Evolutionary conservation across 1,284 basidiomycete species (phyloP), one percentile per base, ranked within the genome.

Genomic region (Trametes polyzona): DNA sequence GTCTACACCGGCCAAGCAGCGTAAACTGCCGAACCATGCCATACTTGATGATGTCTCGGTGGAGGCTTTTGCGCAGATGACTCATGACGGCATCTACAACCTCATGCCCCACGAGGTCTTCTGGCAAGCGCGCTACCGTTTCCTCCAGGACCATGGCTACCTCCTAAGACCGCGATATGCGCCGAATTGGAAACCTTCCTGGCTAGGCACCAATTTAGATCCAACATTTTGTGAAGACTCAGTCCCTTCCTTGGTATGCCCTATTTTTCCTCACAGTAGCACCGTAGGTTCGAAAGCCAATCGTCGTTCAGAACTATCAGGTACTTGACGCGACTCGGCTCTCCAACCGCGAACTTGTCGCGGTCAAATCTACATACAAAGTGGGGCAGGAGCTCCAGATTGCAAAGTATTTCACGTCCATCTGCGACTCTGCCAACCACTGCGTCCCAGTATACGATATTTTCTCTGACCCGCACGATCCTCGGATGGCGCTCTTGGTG

Each of bases 301-400:
- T n/a, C 7, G 27, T 29, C 26, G 27, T 2, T 3, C 30, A 62
- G 63, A 30, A 40, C 2, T 40, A 35, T 24, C 12, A 57, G 10
- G 36, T 65, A 14, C 50, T 71, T 17, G 71, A 72, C 42, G 69
- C 70, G 10, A 61, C 33, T 8, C 54, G 62, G 9, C 47, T 35
- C 2, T 35, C 35, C 1, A 64, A 69, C 30, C 50, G 58, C 1
- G 43, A 26, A 11, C 46, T 46, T 0, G 71, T 72, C 8, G 48
- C 64, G 1, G 48, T 71, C 32, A 72, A 71, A 48, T 40, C 17
- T 5, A 49, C 58, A 17, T 24, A 14, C 2, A 47, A 26, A 0
- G 54, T 58, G 6, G 42, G 26, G 0, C 30, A 57, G 4, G 65
- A 66, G 35, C 17, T 62, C 11, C 21, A 42, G 1, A 61, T 65